Evolutionary conservation across 768 basidiomycete species (phyloP).

Genomic region (Lactifluus subvellereus): DNA sequence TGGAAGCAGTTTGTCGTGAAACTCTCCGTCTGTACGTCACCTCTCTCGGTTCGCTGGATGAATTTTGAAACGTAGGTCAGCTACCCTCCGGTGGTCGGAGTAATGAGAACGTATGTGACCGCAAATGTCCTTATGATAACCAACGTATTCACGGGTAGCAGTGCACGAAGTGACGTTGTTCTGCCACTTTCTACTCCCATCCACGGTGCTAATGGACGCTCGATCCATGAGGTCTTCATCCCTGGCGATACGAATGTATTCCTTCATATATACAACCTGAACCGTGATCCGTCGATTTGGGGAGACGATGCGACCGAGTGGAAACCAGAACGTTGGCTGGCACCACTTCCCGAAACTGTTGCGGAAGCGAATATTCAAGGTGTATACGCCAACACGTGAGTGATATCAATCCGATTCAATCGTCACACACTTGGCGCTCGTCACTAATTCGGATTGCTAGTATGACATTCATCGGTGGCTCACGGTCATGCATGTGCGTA

Average conservation of each 20-base stretch:
- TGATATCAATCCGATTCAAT: background rate
- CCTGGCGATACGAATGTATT: too few species aligned
- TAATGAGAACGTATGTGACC: background rate
- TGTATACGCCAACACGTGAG: constrained; percentile 19
- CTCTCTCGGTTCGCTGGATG: too few species aligned
- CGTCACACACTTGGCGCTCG: background rate
- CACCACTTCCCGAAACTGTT: constrained; percentile 24
- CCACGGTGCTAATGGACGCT: background rate
- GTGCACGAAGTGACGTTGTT: background rate
- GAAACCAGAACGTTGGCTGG: constrained; percentile 41
- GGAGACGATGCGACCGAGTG: constrained; percentile 39
- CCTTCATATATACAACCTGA: too few species aligned
- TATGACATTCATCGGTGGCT: constrained; percentile 6
- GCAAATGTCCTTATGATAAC: background rate
- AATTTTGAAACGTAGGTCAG: too few species aligned
- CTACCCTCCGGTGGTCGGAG: too few species aligned
- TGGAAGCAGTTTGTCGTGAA: too few species aligned
- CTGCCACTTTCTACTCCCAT: background rate
- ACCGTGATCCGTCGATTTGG: constrained; percentile 27
- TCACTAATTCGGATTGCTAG: background rate
- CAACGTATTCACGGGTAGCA: background rate
- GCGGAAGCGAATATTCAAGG: background rate
- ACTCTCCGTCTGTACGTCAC: too few species aligned
- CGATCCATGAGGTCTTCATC: constrained; percentile 17
- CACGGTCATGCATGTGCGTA: constrained; percentile 13